These are phyloP conservation scores for Scutellaria minor DNA, from an alignment of 257 asterid genomes.

Conservation along the genomic window DNA sequence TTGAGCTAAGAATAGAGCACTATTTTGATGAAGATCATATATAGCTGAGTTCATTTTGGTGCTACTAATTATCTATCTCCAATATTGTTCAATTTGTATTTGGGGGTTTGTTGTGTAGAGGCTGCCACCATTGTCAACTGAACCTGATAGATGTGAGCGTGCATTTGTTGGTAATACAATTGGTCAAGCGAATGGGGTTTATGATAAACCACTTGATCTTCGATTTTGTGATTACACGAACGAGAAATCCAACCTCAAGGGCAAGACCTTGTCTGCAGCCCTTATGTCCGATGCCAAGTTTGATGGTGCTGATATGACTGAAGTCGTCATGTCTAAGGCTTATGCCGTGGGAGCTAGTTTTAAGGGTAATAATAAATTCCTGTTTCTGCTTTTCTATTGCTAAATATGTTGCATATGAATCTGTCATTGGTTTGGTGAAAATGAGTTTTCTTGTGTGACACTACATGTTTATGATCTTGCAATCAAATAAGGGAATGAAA, in stretches of 20 bases:
- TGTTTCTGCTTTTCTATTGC: not conserved
- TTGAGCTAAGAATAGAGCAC: not conserved
- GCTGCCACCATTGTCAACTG: slow-evolving; percentile 91
- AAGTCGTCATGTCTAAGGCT: slow-evolving; percentile 96
- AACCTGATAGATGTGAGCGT: slow-evolving; percentile 85
- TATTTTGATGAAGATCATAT: not conserved
- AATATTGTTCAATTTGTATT: not conserved
- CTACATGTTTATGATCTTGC: not conserved
- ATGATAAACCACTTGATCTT: slow-evolving; percentile 94
- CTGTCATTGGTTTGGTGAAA: no score
- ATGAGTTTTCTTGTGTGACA: not conserved
- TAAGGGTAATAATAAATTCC: slow-evolving; percentile 51
- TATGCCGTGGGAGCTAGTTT: slow-evolving; percentile 97
- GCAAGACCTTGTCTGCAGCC: slow-evolving; percentile 89
- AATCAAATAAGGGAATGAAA: not conserved
- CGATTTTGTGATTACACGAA: slow-evolving; percentile 92
- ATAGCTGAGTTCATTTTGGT: no score
- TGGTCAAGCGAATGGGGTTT: slow-evolving; percentile 98
- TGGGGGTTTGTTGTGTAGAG: slow-evolving; percentile 58
- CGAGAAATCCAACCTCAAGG: slow-evolving; percentile 90
- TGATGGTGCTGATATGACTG: slow-evolving; percentile 96
- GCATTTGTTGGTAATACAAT: slow-evolving; percentile 93
- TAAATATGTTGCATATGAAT: not conserved
- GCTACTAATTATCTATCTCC: not conserved
- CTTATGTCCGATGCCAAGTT: slow-evolving; percentile 96